Percentiles rank a stretch among this genome's conserved stretches.
These are phyloP conservation scores for Lagerstroemia speciosa DNA, from an alignment of 345 rosid species.

Conservation along the genomic window DNA sequence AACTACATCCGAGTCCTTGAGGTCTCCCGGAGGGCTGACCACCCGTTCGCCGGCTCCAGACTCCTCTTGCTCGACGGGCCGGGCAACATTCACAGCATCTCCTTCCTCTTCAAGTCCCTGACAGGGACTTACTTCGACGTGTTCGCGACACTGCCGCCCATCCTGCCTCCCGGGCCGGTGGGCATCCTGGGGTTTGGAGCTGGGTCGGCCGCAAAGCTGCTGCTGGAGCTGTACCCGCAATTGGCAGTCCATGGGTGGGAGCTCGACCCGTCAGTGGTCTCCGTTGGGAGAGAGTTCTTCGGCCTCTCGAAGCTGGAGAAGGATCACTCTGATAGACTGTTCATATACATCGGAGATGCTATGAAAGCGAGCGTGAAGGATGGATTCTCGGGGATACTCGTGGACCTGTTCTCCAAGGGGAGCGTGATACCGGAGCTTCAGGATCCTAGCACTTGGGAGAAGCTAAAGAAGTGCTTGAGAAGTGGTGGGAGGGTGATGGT, in stretches of 20 bases:
- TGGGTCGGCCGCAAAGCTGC: slow-evolving; percentile 58
- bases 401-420: slow-evolving; percentile 65
- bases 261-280: slow-evolving; percentile 71
- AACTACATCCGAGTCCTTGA: slow-evolving; percentile 77
- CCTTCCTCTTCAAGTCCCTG: slow-evolving; percentile 54
- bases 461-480: slow-evolving; percentile 43
- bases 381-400: slow-evolving; percentile 58
- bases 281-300: slow-evolving; percentile 72
- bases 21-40: slow-evolving; percentile 55
- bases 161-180: slow-evolving; percentile 62
- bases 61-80: slow-evolving; percentile 81
- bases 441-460: slow-evolving; percentile 60
- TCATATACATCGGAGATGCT: slow-evolving; percentile 61
- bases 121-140: slow-evolving; percentile 81
- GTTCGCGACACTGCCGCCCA: slow-evolving; percentile 69
- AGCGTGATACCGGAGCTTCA: slow-evolving; percentile 78
- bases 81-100: slow-evolving; percentile 87
- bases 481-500: slow-evolving; percentile 65
- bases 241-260: slow-evolving; percentile 74
- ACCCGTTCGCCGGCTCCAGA: slow-evolving; percentile 61
- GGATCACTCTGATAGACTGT: slow-evolving; percentile 41
- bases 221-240: slow-evolving; percentile 60
- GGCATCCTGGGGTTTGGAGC: slow-evolving; percentile 88
- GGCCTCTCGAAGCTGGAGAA: slow-evolving; percentile 60
- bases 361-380: slow-evolving; percentile 36